These are phyloP conservation scores for Aechmea fasciata DNA, from an alignment of 176 grass and related monocot species.

Conservation along the genomic window DNA sequence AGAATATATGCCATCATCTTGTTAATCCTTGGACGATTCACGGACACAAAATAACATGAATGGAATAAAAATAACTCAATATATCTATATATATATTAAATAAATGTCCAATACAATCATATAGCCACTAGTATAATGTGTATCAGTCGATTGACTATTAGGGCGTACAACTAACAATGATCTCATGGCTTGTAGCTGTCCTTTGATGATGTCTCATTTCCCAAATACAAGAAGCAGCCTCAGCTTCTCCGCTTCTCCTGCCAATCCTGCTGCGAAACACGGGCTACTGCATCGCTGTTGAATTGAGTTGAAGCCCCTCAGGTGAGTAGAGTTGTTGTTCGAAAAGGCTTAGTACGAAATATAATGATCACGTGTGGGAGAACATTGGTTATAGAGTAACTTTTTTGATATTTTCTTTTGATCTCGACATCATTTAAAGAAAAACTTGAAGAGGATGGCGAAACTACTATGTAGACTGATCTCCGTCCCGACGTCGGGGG, in stretches of 20 bases:
- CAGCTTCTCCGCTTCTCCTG: neutral
- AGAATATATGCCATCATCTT: too few relatives aligned
- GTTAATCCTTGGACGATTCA: too few relatives aligned
- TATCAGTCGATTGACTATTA: too few relatives aligned
- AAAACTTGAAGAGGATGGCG: neutral
- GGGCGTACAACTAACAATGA: neutral
- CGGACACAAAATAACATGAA: too few relatives aligned
- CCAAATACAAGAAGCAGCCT: neutral
- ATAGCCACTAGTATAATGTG: too few relatives aligned
- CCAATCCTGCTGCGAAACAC: neutral
- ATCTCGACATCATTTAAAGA: neutral
- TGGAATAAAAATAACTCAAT: too few relatives aligned
- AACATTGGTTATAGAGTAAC: too few relatives aligned
- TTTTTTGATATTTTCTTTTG: neutral
- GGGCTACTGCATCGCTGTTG: neutral
- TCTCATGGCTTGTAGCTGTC: neutral
- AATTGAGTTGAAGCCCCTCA: neutral
- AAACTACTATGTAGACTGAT: conserved; percentile 18
- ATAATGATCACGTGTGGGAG: too few relatives aligned
- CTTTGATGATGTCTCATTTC: neutral
- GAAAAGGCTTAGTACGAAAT: too few relatives aligned
- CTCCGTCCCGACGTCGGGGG: conserved; percentile 24
- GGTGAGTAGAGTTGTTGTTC: neutral
- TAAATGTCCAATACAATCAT: too few relatives aligned
- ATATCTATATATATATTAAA: too few relatives aligned